phyloP scores from a whole-genome alignment of 2,329 filamentous ascomycete species.

The Cytospora chrysosperma region DNA sequence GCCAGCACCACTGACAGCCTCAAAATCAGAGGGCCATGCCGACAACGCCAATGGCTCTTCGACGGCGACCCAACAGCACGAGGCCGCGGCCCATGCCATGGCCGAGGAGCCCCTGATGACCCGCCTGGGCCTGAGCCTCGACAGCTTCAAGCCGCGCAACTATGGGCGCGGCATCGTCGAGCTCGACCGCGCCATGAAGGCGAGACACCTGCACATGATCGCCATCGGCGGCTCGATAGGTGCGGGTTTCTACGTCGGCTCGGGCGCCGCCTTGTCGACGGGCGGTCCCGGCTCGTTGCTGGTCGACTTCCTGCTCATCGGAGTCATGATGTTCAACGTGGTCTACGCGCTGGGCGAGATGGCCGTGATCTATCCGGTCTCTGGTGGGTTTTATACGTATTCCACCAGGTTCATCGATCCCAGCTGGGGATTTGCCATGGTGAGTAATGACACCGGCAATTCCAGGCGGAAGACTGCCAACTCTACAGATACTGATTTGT shows the following conservation, averaged over 20 bases:
- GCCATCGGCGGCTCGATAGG: constrained; percentile 57
- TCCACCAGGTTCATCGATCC: constrained; percentile 58
- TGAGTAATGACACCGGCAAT: constrained; percentile 34
- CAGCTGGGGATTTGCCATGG: constrained; percentile 53
- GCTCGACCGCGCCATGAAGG: constrained; percentile 42
- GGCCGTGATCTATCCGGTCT: constrained; percentile 55
- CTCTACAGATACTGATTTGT: background rate
- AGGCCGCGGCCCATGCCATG: constrained; percentile 9
- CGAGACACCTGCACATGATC: constrained; percentile 53
- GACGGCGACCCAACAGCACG: background rate
- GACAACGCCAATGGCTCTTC: constrained; percentile 5
- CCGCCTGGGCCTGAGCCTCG: constrained; percentile 41
- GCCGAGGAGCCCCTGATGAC: constrained; percentile 35
- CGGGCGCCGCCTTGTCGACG: constrained; percentile 47
- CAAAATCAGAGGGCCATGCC: background rate
- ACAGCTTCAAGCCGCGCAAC: constrained; percentile 42
- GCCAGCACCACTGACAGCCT: background rate
- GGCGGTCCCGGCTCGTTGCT: constrained; percentile 47
- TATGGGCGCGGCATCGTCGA: constrained; percentile 28
- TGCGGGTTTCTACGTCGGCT: constrained; percentile 62
- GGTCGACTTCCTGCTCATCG: constrained; percentile 54
- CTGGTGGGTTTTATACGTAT: constrained; percentile 59
- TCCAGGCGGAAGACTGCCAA: no score
- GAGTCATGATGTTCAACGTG: constrained; percentile 60
- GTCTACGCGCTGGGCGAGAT: constrained; percentile 61